Evolutionary conservation across 768 basidiomycete species (phyloP).

Genomic region (Boletus eberwhitei): DNA sequence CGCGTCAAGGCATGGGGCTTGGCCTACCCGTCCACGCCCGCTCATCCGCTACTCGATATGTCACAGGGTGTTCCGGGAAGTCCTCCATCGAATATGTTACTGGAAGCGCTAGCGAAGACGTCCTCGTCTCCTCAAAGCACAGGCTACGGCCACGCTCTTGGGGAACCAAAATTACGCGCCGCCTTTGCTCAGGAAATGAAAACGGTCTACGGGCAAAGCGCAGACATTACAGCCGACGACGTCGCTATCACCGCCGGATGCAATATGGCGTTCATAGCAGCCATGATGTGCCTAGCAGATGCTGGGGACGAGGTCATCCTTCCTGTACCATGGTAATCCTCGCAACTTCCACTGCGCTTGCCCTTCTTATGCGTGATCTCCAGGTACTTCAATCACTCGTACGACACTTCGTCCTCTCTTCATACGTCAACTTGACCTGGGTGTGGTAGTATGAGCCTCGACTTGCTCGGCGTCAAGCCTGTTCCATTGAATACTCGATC

Average conservation of each 20-base stretch:
- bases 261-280: slow-evolving; percentile 66
- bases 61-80: slow-evolving; percentile 73
- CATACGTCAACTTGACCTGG: background rate
- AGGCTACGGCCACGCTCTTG: slow-evolving; percentile 59
- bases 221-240: slow-evolving; percentile 52
- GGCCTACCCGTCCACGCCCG: slow-evolving; percentile 39
- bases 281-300: slow-evolving; percentile 62
- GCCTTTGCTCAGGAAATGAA: slow-evolving; percentile 63
- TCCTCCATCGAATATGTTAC: slow-evolving; percentile 53
- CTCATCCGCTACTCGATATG: slow-evolving; percentile 60
- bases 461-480: slow-evolving; percentile 57
- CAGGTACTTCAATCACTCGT: slow-evolving; percentile 71
- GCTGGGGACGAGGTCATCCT: slow-evolving; percentile 69
- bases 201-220: slow-evolving; percentile 46
- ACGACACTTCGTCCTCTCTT: background rate
- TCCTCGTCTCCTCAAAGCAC: slow-evolving; percentile 43
- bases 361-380: background rate
- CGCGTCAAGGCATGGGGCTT: slow-evolving; percentile 55
- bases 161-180: slow-evolving; percentile 49
- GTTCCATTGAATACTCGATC: slow-evolving; percentile 52
- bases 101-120: slow-evolving; percentile 45
- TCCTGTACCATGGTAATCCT: slow-evolving; percentile 62
- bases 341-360: background rate
- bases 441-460: slow-evolving; percentile 58
- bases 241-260: slow-evolving; percentile 70